Evolutionary conservation across 495 filamentous ascomycete species (phyloP).

Genomic region (Neurospora sp.): DNA sequence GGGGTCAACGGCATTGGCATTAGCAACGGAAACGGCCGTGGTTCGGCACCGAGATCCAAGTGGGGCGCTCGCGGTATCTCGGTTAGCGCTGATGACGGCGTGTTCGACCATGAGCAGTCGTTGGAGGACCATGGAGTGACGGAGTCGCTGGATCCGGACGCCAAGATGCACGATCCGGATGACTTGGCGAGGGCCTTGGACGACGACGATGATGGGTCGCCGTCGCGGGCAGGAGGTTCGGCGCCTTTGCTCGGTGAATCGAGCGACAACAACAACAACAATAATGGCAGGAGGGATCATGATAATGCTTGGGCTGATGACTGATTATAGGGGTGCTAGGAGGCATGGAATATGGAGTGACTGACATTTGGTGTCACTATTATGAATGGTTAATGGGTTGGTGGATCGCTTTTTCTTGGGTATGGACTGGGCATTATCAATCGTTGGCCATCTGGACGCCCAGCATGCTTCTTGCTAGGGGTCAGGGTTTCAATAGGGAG

Average conservation of each 20-base stretch:
- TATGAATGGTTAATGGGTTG: neutral
- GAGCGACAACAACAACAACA: neutral
- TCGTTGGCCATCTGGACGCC: neutral
- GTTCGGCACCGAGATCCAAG: conserved; percentile 30
- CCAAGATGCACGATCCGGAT: conserved; percentile 48
- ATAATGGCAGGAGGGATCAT: neutral
- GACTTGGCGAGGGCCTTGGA: conserved; percentile 42
- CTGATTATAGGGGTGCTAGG: neutral
- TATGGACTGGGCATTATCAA: neutral
- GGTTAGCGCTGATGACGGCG: conserved; percentile 68
- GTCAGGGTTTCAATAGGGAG: neutral
- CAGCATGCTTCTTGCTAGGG: neutral
- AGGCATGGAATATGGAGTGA: neutral
- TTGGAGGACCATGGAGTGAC: conserved; percentile 26
- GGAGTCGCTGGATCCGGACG: conserved; percentile 37
- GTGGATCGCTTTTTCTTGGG: neutral
- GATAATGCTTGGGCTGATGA: neutral
- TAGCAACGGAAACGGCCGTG: conserved; percentile 13
- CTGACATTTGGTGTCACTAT: neutral
- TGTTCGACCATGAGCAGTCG: conserved; percentile 41
- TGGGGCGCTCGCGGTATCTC: conserved; percentile 76
- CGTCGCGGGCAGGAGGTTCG: neutral
- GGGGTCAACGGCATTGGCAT: conserved; percentile 2
- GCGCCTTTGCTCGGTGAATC: conserved; percentile 12
- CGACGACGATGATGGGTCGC: conserved; percentile 33